A percentile compares a stretch with the other conserved stretches of the same genome.
Evolutionary conservation across 1,284 basidiomycete genomes (phyloP).

Genomic region (Clitocybe nebularis): DNA sequence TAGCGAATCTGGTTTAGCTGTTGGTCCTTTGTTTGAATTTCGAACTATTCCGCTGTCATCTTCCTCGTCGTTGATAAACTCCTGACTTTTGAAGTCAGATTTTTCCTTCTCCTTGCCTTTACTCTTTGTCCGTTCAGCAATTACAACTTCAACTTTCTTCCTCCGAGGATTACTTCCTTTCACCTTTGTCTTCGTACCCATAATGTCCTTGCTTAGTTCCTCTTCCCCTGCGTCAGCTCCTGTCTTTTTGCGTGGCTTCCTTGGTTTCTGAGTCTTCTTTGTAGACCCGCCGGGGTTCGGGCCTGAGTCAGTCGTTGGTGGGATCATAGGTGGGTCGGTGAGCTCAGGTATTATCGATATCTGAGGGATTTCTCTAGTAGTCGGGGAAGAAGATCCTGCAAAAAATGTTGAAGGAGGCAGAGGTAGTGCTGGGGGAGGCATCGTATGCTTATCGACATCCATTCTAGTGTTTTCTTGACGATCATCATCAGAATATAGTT

Average conservation of each 20-base stretch:
- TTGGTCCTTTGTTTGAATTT: conserved; percentile 1
- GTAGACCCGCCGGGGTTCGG: conserved; percentile 9
- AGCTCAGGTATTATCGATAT: conserved; percentile 12
- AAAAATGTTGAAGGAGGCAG: conserved; percentile 33
- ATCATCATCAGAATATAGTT: conserved; percentile 19
- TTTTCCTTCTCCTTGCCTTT: conserved; percentile 21
- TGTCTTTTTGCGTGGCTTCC: conserved; percentile 25
- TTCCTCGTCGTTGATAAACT: conserved; percentile 27
- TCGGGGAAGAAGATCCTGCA: conserved; percentile 29
- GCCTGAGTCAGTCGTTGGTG: conserved; percentile 14
- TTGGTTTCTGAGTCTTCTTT: conserved; percentile 15
- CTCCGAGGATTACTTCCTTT: conserved; percentile 13
- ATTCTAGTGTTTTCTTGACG: not conserved
- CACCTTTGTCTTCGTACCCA: conserved; percentile 17
- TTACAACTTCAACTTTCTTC: conserved; percentile 23
- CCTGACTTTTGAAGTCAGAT: conserved; percentile 28
- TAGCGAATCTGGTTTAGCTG: conserved; percentile 13
- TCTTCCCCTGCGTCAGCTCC: conserved; percentile 11
- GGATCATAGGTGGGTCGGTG: conserved; percentile 25
- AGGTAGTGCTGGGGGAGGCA: conserved; percentile 16
- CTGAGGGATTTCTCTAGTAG: conserved; percentile 1
- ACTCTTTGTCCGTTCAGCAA: conserved; percentile 14
- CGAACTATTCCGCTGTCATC: conserved; percentile 20
- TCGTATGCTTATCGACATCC: conserved; percentile 13
- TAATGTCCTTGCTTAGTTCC: conserved; percentile 12